Base-by-base conservation (phyloP, 345 rosid species). In the Salix viminalis region DNA sequence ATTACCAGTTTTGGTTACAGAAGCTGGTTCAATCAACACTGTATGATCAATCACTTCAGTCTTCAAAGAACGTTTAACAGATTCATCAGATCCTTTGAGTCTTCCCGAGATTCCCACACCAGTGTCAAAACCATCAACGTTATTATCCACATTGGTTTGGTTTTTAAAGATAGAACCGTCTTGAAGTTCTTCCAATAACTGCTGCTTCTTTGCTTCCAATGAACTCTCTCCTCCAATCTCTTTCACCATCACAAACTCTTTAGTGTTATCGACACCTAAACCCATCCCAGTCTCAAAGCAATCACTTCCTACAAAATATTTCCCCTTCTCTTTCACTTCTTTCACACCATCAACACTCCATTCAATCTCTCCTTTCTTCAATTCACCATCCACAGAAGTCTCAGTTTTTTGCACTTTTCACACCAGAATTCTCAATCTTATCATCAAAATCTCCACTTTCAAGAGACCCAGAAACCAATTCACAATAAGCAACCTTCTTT, bases 21-120 rank as follows among this genome's bases (percentile, higher is more conserved):
- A 62, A 77, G 87, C 69, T 9, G 90, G 82, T 75, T 82, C 88
- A 80, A 91, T 81, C 88, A 92, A 69, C 4, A 90, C 96, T 18
- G 91, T 91, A 78, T 94, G 94, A 82, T 94, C 97, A 72, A 91
- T 83, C 34, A 93, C 80, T 76, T 90, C 85, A 74, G 90, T 72
- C 76, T 85, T 88, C 82, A 88, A 65, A 15, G 99, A 85, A 66
- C 78, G 73, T 26, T 87, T 82, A 72, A 70, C 78, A 67, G 79
- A 75, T 12, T 62, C 79, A 65, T 80, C 84, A 30, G 75, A 69
- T 66, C 81, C 82, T 36, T 80, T 76, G 37, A 76, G 70, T 76
- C 44, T 69, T 69, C 10, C 82, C 71, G 69, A 67, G 75, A 65
- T 71, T 69, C 71, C 82, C 34, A 32, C 67, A 10, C 37, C n/a